phyloP scores from a whole-genome alignment of 2,329 filamentous ascomycete species.

The Pseudogymnoascus sp. region DNA sequence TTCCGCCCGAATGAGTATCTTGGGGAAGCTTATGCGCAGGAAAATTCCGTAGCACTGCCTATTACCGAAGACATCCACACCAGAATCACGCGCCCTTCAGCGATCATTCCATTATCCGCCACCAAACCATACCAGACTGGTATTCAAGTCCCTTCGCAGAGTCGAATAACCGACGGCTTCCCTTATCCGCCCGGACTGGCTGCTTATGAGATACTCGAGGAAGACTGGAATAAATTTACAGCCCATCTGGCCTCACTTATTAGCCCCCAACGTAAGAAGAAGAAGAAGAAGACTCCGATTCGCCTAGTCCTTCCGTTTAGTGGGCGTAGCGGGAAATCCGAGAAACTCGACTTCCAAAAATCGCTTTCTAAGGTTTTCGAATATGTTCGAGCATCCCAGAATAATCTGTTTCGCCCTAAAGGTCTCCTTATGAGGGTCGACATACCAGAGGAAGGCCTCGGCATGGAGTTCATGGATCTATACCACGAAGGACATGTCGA shows the following conservation, averaged over 20 bases:
- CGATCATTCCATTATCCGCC: background rate
- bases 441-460: constrained; percentile 19
- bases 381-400: constrained; percentile 15
- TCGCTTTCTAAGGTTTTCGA: constrained; percentile 16
- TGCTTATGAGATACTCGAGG: constrained; percentile 11
- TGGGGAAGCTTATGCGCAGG: constrained; percentile 10
- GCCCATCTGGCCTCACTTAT: background rate
- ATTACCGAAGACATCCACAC: background rate
- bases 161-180: constrained; percentile 13
- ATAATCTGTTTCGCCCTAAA: constrained; percentile 16
- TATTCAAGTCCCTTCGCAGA: constrained; percentile 15
- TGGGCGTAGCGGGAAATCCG: background rate
- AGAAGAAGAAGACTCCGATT: background rate
- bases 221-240: constrained; percentile 13
- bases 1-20: background rate
- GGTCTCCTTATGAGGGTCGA: constrained; percentile 19
- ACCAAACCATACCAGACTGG: background rate
- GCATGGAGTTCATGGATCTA: constrained; percentile 20
- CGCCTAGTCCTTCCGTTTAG: constrained; percentile 3
- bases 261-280: background rate
- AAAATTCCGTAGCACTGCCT: constrained; percentile 13
- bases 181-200: constrained; percentile 15
- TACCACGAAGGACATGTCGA: constrained; percentile 13
- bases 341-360: constrained; percentile 11
- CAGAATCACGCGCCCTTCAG: background rate